phyloP scores from a whole-genome alignment of 306 rosid species.

The Cucumis sativus region DNA sequence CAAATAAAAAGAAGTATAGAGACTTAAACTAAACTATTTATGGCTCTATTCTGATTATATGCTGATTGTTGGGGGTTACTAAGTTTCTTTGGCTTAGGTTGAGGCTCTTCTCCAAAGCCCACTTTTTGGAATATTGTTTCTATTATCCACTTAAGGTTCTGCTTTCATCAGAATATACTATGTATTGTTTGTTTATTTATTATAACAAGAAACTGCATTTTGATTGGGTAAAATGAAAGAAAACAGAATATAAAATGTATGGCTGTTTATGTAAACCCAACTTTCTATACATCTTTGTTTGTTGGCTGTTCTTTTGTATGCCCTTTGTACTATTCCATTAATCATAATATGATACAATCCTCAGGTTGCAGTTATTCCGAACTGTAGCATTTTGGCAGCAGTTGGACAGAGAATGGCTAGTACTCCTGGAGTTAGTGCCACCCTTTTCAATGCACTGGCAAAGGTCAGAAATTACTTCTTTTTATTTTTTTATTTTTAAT shows the following conservation, averaged over 20 bases:
- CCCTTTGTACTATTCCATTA: background rate
- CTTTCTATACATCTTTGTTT: background rate
- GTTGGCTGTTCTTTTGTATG: background rate
- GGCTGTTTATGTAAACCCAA: background rate
- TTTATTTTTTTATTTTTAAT: background rate
- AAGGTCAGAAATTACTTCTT: constrained; percentile 46
- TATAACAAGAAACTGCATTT: background rate
- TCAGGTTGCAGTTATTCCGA: constrained; percentile 82
- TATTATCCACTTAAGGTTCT: background rate
- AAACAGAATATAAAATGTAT: background rate
- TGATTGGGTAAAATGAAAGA: background rate
- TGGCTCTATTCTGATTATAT: background rate
- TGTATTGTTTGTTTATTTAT: background rate
- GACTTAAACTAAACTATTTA: background rate
- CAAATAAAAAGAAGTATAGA: background rate
- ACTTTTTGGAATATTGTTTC: background rate
- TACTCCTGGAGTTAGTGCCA: constrained; percentile 98
- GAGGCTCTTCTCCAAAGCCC: background rate
- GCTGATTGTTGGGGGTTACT: background rate
- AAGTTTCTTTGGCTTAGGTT: background rate
- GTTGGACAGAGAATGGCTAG: constrained; percentile 99
- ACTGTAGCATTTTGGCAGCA: constrained; percentile 95
- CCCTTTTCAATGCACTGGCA: constrained; percentile 93
- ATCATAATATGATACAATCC: constrained; percentile 1
- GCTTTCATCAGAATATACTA: background rate